Conservation (phyloP, 2,329 filamentous ascomycete genomes). For the Thielaviopsis ethacetica region DNA sequence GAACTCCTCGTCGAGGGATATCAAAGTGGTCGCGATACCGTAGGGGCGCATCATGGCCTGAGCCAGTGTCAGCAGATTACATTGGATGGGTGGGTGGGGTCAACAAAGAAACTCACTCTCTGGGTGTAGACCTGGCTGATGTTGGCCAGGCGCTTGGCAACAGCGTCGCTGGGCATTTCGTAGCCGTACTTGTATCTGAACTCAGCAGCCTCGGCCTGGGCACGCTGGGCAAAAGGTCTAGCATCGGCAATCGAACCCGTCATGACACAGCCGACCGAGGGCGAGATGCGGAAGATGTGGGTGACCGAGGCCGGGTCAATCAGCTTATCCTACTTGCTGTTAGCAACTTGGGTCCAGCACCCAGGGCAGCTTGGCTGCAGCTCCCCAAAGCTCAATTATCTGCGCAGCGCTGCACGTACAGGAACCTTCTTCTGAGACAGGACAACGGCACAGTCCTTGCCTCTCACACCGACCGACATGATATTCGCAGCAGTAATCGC, state of each 20-base stretch:
- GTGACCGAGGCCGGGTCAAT: constrained; percentile 95
- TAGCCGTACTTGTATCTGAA: constrained; percentile 98
- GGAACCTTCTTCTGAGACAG: constrained; percentile 99
- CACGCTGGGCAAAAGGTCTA: constrained; percentile 78
- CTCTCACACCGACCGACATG: constrained; percentile 88
- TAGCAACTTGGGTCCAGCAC: neutral
- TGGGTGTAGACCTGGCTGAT: constrained; percentile 99
- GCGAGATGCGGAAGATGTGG: constrained; percentile 93
- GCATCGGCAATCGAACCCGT: constrained; percentile 97
- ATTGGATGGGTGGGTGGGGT: neutral
- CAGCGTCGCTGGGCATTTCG: constrained; percentile 96
- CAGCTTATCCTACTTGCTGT: constrained; percentile 66
- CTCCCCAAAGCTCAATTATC: too few relatives aligned
- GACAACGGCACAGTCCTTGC: constrained; percentile 94
- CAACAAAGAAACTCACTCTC: constrained; percentile 40
- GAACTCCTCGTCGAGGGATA: constrained; percentile 81
- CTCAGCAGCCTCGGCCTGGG: constrained; percentile 88
- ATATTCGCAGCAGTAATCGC: constrained; percentile 98
- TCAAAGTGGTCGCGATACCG: constrained; percentile 86
- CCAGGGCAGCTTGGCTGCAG: too few relatives aligned
- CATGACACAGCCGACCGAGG: constrained; percentile 94
- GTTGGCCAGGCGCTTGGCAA: constrained; percentile 94
- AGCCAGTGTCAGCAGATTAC: constrained; percentile 12
- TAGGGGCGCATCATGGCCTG: constrained; percentile 94
- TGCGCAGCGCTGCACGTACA: constrained; percentile 37